A percentile compares a stretch with the other conserved stretches of the same genome.
Conservation (phyloP, 192 early-diverging fungal species). For the Polychytrium aggregatum region DNA sequence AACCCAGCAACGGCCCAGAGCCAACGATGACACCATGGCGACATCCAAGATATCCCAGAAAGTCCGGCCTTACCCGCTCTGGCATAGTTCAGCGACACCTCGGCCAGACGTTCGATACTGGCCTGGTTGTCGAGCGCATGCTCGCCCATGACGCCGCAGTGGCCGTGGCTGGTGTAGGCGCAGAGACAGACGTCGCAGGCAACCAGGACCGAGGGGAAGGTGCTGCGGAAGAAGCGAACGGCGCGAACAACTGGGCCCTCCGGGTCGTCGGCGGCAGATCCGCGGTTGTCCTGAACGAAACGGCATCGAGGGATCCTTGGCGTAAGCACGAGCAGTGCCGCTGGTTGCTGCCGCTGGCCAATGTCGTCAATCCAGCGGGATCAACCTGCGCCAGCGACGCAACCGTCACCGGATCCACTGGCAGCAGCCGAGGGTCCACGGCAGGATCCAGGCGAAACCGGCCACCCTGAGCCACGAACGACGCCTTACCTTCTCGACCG, state of each 20-base stretch:
- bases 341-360: neutral
- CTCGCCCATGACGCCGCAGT: constrained; percentile 71
- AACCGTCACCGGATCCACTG: no score
- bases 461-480: neutral
- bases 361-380: no score
- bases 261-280: constrained; percentile 71
- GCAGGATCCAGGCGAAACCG: neutral
- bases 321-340: neutral
- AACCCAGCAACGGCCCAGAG: no score
- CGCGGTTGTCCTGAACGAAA: constrained; percentile 53
- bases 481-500: constrained; percentile 39
- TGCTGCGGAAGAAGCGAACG: constrained; percentile 59
- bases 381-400: no score
- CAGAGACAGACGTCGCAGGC: constrained; percentile 95
- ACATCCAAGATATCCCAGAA: no score
- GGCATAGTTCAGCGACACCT: constrained; percentile 79
- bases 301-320: neutral
- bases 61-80: constrained; percentile 68
- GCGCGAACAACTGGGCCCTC: constrained; percentile 77
- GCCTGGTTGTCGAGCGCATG: constrained; percentile 61
- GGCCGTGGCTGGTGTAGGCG: constrained; percentile 92
- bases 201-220: constrained; percentile 72
- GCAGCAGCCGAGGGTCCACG: no score
- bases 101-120: constrained; percentile 67
- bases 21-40: no score